Percentiles rank a stretch among this genome's conserved stretches.
Evolutionary conservation across 306 rosid species (phyloP).

Genomic region (Biancaea sappan): DNA sequence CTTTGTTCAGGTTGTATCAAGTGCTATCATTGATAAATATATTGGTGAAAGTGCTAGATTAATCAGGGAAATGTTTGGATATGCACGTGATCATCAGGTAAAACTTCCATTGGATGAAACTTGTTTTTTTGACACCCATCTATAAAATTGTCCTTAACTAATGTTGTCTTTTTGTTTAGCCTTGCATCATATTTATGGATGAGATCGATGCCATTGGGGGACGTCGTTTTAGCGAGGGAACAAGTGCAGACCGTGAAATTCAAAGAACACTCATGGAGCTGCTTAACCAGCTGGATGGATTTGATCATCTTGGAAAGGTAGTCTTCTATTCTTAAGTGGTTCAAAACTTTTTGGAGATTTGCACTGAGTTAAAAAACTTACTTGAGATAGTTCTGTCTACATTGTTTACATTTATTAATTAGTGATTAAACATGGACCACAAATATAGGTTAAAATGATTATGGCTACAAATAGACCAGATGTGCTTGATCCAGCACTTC

Average conservation of each 20-base stretch:
- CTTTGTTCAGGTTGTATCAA: conserved; percentile 66
- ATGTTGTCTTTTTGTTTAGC: conserved; percentile 43
- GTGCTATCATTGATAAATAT: conserved; percentile 74
- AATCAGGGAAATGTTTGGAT: conserved; percentile 83
- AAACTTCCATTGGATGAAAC: neutral
- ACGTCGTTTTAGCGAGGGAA: conserved; percentile 79
- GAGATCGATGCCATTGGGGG: conserved; percentile 97
- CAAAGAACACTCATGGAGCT: conserved; percentile 89
- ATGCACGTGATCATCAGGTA: conserved; percentile 97
- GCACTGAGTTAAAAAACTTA: neutral
- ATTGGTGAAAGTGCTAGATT: conserved; percentile 74
- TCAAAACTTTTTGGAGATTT: neutral
- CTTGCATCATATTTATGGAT: conserved; percentile 94
- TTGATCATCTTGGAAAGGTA: conserved; percentile 87
- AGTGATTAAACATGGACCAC: neutral
- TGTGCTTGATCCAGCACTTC: conserved; percentile 76
- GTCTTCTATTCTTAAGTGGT: neutral
- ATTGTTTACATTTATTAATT: neutral
- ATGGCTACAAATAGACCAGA: conserved; percentile 85
- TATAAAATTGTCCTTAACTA: neutral
- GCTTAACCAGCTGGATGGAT: conserved; percentile 85
- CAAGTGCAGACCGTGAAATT: conserved; percentile 88
- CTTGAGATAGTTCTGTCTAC: neutral
- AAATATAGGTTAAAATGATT: conserved; percentile 70
- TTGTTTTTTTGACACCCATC: neutral